These are phyloP conservation scores for Aschersonia sp. DNA, from an alignment of 2,329 filamentous ascomycete species.

Conservation along the genomic window DNA sequence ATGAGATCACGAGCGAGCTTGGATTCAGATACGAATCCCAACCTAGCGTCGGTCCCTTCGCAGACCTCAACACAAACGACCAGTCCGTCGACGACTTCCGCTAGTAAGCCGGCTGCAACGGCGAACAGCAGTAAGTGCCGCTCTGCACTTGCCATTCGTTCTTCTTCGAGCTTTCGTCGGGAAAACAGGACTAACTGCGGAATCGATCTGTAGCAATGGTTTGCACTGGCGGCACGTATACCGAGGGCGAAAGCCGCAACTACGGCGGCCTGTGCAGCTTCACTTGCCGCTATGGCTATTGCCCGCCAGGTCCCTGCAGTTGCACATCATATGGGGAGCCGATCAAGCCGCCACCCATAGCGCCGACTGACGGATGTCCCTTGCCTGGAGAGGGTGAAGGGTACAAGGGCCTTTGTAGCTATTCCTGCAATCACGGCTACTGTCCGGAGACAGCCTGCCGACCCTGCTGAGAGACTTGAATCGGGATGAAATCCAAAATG, in stretches of 20 bases:
- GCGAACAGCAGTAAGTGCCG: not conserved
- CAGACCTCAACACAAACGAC: not conserved
- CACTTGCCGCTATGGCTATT: conserved; percentile 16
- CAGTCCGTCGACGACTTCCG: not conserved
- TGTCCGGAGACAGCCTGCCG: conserved; percentile 21
- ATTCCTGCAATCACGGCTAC: conserved; percentile 29
- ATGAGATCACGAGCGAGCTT: not conserved
- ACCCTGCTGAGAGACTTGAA: not conserved
- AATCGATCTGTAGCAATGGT: conserved; percentile 1
- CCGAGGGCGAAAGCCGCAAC: conserved; percentile 15
- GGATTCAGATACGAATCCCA: not conserved
- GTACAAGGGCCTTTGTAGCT: conserved; percentile 30
- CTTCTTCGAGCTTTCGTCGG: conserved; percentile 1
- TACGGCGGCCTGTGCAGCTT: conserved; percentile 21
- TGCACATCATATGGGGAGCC: conserved; percentile 17
- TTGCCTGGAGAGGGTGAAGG: conserved; percentile 15
- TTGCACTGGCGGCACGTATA: conserved; percentile 13
- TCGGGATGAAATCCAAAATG: too few species aligned
- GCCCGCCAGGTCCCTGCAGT: conserved; percentile 17
- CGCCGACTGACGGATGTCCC: conserved; percentile 17
- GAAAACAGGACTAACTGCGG: not conserved
- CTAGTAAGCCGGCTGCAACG: conserved; percentile 10
- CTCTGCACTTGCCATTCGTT: not conserved
- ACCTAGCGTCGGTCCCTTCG: not conserved
- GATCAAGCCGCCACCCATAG: conserved; percentile 10